phyloP scores from a whole-genome alignment of 176 grass and related monocot species.

The Themeda triandra region DNA sequence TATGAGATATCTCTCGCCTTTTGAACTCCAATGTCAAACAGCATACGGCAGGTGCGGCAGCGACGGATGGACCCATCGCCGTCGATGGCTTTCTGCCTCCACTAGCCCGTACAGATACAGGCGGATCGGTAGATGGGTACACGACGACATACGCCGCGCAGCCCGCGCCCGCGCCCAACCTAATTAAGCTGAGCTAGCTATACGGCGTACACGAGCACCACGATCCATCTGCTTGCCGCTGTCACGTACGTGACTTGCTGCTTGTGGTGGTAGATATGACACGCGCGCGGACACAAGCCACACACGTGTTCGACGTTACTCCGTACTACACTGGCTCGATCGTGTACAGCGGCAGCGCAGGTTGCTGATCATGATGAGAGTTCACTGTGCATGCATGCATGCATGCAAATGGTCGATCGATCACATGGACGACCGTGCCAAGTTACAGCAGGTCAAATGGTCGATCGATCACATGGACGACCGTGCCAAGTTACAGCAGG shows the following conservation, averaged over 20 bases:
- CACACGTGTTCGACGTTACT: not conserved
- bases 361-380: not conserved
- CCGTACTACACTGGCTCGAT: not conserved
- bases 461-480: too few relatives aligned
- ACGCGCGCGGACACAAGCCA: not conserved
- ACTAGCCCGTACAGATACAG: slow-evolving; percentile 50
- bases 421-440: too few relatives aligned
- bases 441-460: too few relatives aligned
- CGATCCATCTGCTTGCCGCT: not conserved
- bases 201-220: not conserved
- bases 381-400: not conserved
- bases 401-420: not conserved
- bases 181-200: too few relatives aligned
- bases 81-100: slow-evolving; percentile 65
- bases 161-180: too few relatives aligned
- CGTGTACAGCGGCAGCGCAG: not conserved
- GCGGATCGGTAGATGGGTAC: not conserved
- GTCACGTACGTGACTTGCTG: not conserved
- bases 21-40: slow-evolving; percentile 46
- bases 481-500: too few relatives aligned
- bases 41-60: not conserved
- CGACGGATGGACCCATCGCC: slow-evolving; percentile 34
- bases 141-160: not conserved
- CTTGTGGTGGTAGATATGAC: not conserved
- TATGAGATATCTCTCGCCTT: too few relatives aligned